Percentiles rank a stretch among this genome's conserved stretches.
Evolutionary conservation across 2,329 filamentous ascomycete genomes (phyloP).

Genomic region (Trichoderma asperellum): DNA sequence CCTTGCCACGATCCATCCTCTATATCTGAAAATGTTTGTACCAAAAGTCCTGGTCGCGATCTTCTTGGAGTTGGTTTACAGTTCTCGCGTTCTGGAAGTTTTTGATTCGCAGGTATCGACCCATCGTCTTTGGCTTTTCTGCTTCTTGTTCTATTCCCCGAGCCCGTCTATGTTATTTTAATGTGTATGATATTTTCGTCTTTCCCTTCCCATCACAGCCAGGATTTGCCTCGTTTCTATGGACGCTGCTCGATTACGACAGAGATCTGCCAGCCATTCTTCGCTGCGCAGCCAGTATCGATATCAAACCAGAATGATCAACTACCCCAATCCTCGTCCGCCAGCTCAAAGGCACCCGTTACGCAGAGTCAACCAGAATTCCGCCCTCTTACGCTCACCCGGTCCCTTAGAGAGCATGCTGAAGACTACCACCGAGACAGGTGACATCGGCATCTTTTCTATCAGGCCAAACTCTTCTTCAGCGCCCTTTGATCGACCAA

Average conservation of each 20-base stretch:
- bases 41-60: conserved; percentile 30
- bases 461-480: conserved; percentile 45
- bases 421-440: conserved; percentile 67
- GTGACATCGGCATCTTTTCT: conserved; percentile 66
- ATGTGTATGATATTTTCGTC: conserved; percentile 25
- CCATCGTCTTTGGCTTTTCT: conserved; percentile 29
- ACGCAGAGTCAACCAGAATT: conserved; percentile 50
- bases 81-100: conserved; percentile 29
- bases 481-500: conserved; percentile 38
- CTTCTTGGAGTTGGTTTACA: conserved; percentile 33
- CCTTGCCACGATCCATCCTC: conserved; percentile 25
- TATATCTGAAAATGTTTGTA: conserved; percentile 30
- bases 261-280: conserved; percentile 47
- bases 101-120: conserved; percentile 17
- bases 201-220: conserved; percentile 6
- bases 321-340: conserved; percentile 32
- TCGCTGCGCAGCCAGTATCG: conserved; percentile 44
- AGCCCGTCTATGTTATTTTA: conserved; percentile 17
- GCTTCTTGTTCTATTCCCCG: conserved; percentile 34
- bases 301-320: conserved; percentile 34
- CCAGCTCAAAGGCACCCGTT: conserved; percentile 45
- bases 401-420: conserved; percentile 66
- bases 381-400: conserved; percentile 51
- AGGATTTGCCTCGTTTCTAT: conserved; percentile 33
- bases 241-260: conserved; percentile 37